Evolutionary conservation across 2,329 filamentous ascomycete species (phyloP).

Genomic region (Coleophoma crateriformis): DNA sequence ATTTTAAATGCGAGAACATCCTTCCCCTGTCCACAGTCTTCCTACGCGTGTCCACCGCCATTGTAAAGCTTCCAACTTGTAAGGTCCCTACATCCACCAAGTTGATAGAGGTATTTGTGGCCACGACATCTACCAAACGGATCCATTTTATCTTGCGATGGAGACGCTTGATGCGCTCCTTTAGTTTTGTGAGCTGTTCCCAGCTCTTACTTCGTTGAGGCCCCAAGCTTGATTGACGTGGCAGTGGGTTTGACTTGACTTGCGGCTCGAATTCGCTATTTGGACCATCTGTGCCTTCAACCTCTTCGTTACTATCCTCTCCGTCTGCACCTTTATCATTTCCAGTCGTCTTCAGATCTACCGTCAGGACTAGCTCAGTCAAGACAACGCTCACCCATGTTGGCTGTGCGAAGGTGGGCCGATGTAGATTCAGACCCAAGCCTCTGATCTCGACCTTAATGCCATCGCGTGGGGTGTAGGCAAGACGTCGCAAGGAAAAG

Average conservation of each 20-base stretch:
- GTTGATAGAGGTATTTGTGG: slow-evolving; percentile 71
- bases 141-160: slow-evolving; percentile 87
- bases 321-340: slow-evolving; percentile 27
- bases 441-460: slow-evolving; percentile 85
- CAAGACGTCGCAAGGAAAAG: slow-evolving; percentile 82
- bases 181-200: slow-evolving; percentile 70
- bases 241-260: slow-evolving; percentile 9
- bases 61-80: slow-evolving; percentile 76
- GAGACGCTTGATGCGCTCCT: slow-evolving; percentile 80
- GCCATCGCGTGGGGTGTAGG: slow-evolving; percentile 85
- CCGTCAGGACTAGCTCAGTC: slow-evolving; percentile 75
- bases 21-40: slow-evolving; percentile 89
- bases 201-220: slow-evolving; percentile 65
- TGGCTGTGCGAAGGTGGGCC: slow-evolving; percentile 93
- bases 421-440: slow-evolving; percentile 80
- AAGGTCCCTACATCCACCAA: slow-evolving; percentile 78
- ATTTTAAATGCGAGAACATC: slow-evolving; percentile 76
- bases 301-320: slow-evolving; percentile 16
- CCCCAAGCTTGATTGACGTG: slow-evolving; percentile 19
- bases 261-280: slow-evolving; percentile 13
- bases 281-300: slow-evolving; percentile 19
- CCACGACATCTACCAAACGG: slow-evolving; percentile 81
- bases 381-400: slow-evolving; percentile 93
- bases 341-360: slow-evolving; percentile 68
- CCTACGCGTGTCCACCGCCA: slow-evolving; percentile 84